Evolutionary conservation across 805 yeast genomes (phyloP).

Genomic region (Saccharomycopsis selenospora): DNA sequence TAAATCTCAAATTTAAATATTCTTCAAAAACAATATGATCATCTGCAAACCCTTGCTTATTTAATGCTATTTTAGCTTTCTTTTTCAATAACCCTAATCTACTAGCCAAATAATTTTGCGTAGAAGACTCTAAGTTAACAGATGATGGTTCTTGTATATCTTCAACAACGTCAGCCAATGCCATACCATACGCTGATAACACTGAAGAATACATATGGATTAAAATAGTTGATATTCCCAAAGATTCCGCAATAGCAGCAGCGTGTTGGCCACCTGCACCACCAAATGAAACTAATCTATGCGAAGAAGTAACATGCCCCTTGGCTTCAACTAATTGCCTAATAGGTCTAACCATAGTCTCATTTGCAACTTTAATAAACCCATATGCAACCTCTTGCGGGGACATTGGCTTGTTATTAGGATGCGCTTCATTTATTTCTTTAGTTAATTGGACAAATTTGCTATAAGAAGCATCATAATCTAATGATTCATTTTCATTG

Average conservation of each 20-base stretch:
- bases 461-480: constrained; percentile 40
- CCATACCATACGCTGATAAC: constrained; percentile 82
- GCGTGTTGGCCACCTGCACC: constrained; percentile 96
- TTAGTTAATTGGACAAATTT: constrained; percentile 50
- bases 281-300: constrained; percentile 76
- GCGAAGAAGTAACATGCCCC: constrained; percentile 60
- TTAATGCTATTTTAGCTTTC: constrained; percentile 22
- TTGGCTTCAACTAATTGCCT: constrained; percentile 79
- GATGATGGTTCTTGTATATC: constrained; percentile 74
- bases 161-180: constrained; percentile 76
- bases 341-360: constrained; percentile 86
- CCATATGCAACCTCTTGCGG: constrained; percentile 73
- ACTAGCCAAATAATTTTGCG: not conserved
- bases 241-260: constrained; percentile 60
- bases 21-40: constrained; percentile 48
- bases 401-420: constrained; percentile 33
- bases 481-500: constrained; percentile 63
- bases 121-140: constrained; percentile 30
- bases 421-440: constrained; percentile 43
- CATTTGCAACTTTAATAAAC: constrained; percentile 76
- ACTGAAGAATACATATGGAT: constrained; percentile 80
- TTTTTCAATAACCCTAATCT: constrained; percentile 21
- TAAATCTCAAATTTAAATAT: constrained; percentile 70
- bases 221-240: constrained; percentile 62
- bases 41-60: constrained; percentile 46